Percentiles rank a stretch among this genome's conserved stretches.
phyloP scores from a whole-genome alignment of 108 stramenopile genomes.

The Skeletonema menzelii region DNA sequence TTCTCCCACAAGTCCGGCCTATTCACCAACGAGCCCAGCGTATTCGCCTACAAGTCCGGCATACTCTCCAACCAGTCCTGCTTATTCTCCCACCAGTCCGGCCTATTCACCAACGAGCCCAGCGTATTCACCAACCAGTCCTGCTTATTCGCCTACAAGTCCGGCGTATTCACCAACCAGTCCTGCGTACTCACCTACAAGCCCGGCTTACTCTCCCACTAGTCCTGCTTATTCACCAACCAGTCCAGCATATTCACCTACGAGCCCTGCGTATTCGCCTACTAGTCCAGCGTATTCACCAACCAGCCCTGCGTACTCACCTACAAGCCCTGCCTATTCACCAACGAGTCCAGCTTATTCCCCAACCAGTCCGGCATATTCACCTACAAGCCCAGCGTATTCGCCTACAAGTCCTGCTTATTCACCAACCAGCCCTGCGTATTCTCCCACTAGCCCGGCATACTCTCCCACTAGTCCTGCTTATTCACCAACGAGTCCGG shows the following conservation, averaged over 20 bases:
- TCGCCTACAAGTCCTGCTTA: slow-evolving; percentile 65
- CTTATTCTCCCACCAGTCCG: slow-evolving; percentile 52
- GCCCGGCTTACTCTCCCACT: slow-evolving; percentile 50
- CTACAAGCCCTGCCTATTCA: slow-evolving; percentile 85
- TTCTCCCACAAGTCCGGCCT: slow-evolving; percentile 74
- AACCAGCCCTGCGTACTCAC: slow-evolving; percentile 79
- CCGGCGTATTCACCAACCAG: slow-evolving; percentile 58
- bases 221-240: not conserved
- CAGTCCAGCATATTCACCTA: slow-evolving; percentile 7
- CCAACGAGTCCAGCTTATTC: slow-evolving; percentile 82
- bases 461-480: slow-evolving; percentile 87
- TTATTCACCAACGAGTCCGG: slow-evolving; percentile 78
- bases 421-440: slow-evolving; percentile 74
- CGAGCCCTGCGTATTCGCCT: slow-evolving; percentile 61
- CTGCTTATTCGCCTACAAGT: slow-evolving; percentile 69
- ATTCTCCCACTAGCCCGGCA: slow-evolving; percentile 84
- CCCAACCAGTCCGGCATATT: slow-evolving; percentile 85
- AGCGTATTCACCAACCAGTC: slow-evolving; percentile 43
- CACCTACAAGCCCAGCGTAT: slow-evolving; percentile 76
- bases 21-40: slow-evolving; percentile 68
- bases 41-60: slow-evolving; percentile 75
- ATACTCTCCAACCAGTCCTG: slow-evolving; percentile 53
- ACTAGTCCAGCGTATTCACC: slow-evolving; percentile 64
- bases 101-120: slow-evolving; percentile 70
- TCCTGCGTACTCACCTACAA: slow-evolving; percentile 58